phyloP scores from a whole-genome alignment of 768 basidiomycete species.

The Termitomyces sp. region DNA sequence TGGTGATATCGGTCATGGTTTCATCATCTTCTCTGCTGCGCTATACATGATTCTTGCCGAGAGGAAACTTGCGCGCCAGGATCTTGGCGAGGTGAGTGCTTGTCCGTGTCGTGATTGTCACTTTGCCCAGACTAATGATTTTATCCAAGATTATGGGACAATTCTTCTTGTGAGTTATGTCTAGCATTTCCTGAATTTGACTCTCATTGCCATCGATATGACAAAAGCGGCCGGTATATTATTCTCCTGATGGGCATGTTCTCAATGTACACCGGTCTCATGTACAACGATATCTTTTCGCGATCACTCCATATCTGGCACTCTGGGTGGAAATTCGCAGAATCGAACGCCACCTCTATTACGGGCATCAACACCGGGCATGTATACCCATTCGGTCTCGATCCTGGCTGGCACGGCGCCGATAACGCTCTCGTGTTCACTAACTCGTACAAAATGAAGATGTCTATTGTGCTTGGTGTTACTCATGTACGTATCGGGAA shows the following conservation, averaged over 20 bases:
- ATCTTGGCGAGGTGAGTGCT: slow-evolving; percentile 64
- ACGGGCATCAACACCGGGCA: slow-evolving; percentile 53
- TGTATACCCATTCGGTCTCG: slow-evolving; percentile 90
- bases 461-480: slow-evolving; percentile 95
- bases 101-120: not conserved
- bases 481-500: slow-evolving; percentile 65
- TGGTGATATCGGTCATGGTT: slow-evolving; percentile 96
- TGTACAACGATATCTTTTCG: slow-evolving; percentile 99
- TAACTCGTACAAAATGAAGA: slow-evolving; percentile 99
- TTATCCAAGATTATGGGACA: slow-evolving; percentile 66
- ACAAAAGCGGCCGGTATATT: slow-evolving; percentile 87
- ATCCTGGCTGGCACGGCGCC: slow-evolving; percentile 92
- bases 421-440: slow-evolving; percentile 91
- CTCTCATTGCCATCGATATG: slow-evolving; percentile 14
- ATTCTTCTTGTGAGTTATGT: slow-evolving; percentile 84
- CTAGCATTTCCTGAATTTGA: slow-evolving; percentile 1
- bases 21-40: slow-evolving; percentile 73
- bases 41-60: slow-evolving; percentile 86
- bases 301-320: slow-evolving; percentile 83
- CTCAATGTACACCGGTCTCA: slow-evolving; percentile 92
- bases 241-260: slow-evolving; percentile 98
- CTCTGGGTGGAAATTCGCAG: slow-evolving; percentile 83
- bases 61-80: slow-evolving; percentile 65
- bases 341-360: slow-evolving; percentile 36
- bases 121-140: not conserved